phyloP scores from a whole-genome alignment of 176 grass and related monocot species.

The Leersia perrieri region DNA sequence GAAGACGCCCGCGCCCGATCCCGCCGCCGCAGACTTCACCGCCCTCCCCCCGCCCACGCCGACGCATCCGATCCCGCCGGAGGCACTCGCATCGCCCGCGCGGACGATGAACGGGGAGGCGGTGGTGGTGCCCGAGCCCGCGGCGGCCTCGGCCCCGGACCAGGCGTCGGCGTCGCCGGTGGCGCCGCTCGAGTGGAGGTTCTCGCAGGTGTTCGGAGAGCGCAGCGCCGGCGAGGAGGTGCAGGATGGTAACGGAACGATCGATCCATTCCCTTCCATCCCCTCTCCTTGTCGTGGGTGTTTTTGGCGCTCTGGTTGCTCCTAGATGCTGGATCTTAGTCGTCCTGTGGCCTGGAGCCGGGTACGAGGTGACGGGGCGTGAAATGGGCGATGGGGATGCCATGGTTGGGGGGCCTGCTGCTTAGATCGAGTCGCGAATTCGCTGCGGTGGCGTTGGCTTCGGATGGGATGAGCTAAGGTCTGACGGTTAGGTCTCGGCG shows the following conservation, averaged over 20 bases:
- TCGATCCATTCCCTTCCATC: constrained; percentile 24
- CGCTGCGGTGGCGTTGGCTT: neutral
- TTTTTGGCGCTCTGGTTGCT: constrained; percentile 17
- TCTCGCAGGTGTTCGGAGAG: constrained; percentile 91
- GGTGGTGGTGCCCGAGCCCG: constrained; percentile 22
- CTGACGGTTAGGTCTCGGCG: constrained; percentile 6
- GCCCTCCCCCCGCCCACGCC: neutral
- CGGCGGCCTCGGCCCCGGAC: constrained; percentile 39
- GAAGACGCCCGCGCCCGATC: neutral
- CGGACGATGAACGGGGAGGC: constrained; percentile 41
- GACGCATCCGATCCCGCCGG: constrained; percentile 37
- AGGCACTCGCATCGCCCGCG: constrained; percentile 22
- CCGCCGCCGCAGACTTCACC: neutral
- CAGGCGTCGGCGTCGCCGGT: constrained; percentile 2
- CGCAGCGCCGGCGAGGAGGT: constrained; percentile 77
- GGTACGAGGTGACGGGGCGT: neutral
- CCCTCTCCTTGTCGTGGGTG: neutral
- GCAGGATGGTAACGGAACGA: constrained; percentile 74
- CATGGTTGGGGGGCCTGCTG: neutral
- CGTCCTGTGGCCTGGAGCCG: constrained; percentile 21
- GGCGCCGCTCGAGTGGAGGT: constrained; percentile 63
- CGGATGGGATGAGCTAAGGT: constrained; percentile 22
- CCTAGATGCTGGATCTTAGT: constrained; percentile 44
- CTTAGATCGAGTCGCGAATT: constrained; percentile 36
- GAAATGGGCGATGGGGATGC: constrained; percentile 4